A percentile compares a stretch with the other conserved stretches of the same genome.
Conservation (phyloP, 2,329 filamentous ascomycete genomes). For the Huntiella omanensis region DNA sequence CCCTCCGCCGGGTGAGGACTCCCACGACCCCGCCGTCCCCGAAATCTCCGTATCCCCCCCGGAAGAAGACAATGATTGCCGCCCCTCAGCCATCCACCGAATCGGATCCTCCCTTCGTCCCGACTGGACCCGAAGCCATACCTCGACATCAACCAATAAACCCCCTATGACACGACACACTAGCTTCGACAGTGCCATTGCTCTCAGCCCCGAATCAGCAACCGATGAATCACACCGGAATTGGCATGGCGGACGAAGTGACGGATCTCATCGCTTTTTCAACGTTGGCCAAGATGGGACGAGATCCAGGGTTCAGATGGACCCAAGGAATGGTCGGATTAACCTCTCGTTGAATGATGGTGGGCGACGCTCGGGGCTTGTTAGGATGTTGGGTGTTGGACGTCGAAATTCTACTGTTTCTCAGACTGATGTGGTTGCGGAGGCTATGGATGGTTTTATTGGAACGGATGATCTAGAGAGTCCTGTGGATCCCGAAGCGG, state of each 20-base stretch:
- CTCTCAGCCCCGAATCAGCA: too few relatives aligned
- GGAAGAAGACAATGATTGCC: too few relatives aligned
- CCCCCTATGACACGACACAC: too few relatives aligned
- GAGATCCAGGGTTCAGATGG: constrained; percentile 44
- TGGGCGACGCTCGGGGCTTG: constrained; percentile 49
- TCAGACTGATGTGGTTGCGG: neutral
- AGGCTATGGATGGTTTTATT: neutral
- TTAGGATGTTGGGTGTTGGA: constrained; percentile 16
- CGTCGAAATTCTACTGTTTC: neutral
- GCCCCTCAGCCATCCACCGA: too few relatives aligned
- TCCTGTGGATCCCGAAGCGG: neutral
- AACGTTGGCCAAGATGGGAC: constrained; percentile 45
- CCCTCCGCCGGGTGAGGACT: too few relatives aligned
- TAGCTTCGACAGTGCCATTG: too few relatives aligned
- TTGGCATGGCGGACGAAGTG: neutral
- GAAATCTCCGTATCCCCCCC: too few relatives aligned
- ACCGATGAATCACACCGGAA: too few relatives aligned
- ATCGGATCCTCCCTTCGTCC: too few relatives aligned
- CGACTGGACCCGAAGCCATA: too few relatives aligned
- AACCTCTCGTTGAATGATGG: constrained; percentile 56
- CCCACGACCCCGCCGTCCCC: too few relatives aligned
- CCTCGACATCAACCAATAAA: too few relatives aligned
- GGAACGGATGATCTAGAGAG: neutral
- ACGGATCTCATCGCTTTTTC: constrained; percentile 20
- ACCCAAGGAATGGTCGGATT: constrained; percentile 44